Percentiles rank a stretch among this genome's conserved stretches.
phyloP scores from a whole-genome alignment of 495 filamentous ascomycete species.

The Lepidopterella palustris region DNA sequence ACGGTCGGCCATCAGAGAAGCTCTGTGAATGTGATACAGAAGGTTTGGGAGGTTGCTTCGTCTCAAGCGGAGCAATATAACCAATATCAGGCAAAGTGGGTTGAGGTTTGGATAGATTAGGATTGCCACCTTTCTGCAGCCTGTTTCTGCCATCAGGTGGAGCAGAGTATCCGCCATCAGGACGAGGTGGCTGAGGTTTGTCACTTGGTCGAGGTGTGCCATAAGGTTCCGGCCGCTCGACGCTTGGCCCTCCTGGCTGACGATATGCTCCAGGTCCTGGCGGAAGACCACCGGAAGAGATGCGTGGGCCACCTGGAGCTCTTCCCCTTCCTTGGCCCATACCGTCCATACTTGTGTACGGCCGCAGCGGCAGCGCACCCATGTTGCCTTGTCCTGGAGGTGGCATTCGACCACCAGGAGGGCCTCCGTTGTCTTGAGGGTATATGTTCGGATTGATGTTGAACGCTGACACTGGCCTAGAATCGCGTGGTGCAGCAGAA shows the following conservation, averaged over 20 bases:
- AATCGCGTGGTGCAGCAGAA: conserved; percentile 8
- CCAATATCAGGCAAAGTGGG: conserved; percentile 27
- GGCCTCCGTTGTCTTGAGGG: conserved; percentile 7
- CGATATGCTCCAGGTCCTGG: conserved; percentile 21
- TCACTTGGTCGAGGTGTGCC: conserved; percentile 11
- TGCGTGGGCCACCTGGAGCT: conserved; percentile 9
- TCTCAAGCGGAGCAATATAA: conserved; percentile 23
- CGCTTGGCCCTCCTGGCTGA: conserved; percentile 25
- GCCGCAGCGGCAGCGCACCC: conserved; percentile 22
- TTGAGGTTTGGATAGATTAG: conserved; percentile 9
- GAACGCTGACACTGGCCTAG: conserved; percentile 27
- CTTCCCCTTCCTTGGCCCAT: conserved; percentile 25
- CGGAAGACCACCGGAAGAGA: conserved; percentile 10
- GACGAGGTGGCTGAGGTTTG: conserved; percentile 7
- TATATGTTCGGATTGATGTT: conserved; percentile 31
- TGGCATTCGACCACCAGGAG: neutral
- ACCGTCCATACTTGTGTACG: conserved; percentile 25
- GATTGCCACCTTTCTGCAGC: conserved; percentile 19
- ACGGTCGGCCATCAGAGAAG: conserved; percentile 11
- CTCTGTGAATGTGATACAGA: too few relatives aligned
- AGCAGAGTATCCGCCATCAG: conserved; percentile 33
- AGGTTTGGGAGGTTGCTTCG: conserved; percentile 8
- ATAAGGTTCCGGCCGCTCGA: conserved; percentile 21
- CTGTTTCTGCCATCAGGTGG: conserved; percentile 27
- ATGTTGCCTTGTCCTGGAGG: conserved; percentile 15